Percentiles rank a stretch among this genome's conserved stretches.
Conservation (phyloP, 768 basidiomycete species). For the Tulasnella sp. region DNA sequence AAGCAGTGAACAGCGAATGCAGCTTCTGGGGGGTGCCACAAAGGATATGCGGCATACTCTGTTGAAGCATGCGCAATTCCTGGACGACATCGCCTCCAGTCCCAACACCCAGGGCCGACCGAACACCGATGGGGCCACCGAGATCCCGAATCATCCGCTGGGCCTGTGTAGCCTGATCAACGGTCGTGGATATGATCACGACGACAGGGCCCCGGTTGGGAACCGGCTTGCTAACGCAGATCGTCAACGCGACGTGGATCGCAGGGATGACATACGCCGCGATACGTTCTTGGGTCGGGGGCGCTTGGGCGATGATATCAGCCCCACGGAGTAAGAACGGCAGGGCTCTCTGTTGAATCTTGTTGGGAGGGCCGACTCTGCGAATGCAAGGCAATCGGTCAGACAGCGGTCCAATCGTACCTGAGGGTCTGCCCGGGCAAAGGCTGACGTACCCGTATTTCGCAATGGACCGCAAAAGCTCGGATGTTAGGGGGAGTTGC, state of each 20-base stretch:
- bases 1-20: conserved; percentile 72
- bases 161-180: conserved; percentile 96
- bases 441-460: conserved; percentile 91
- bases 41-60: conserved; percentile 89
- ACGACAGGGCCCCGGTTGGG: conserved; percentile 71
- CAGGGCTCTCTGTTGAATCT: conserved; percentile 93
- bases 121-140: conserved; percentile 84
- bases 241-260: conserved; percentile 65
- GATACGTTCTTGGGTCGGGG: conserved; percentile 95
- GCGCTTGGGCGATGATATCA: conserved; percentile 97
- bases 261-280: conserved; percentile 93
- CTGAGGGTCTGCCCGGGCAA: too few species aligned
- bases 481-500: conserved; percentile 71
- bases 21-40: conserved; percentile 97
- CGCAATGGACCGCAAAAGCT: conserved; percentile 72
- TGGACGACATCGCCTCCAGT: conserved; percentile 54
- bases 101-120: conserved; percentile 80
- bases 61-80: conserved; percentile 71
- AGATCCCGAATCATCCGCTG: conserved; percentile 91
- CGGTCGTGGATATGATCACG: conserved; percentile 93
- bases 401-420: not conserved
- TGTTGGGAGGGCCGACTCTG: conserved; percentile 94
- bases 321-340: conserved; percentile 89
- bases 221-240: conserved; percentile 38
- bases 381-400: not conserved